Evolutionary conservation across 2,329 filamentous ascomycete genomes (phyloP).

Genomic region (Graphium sp.): DNA sequence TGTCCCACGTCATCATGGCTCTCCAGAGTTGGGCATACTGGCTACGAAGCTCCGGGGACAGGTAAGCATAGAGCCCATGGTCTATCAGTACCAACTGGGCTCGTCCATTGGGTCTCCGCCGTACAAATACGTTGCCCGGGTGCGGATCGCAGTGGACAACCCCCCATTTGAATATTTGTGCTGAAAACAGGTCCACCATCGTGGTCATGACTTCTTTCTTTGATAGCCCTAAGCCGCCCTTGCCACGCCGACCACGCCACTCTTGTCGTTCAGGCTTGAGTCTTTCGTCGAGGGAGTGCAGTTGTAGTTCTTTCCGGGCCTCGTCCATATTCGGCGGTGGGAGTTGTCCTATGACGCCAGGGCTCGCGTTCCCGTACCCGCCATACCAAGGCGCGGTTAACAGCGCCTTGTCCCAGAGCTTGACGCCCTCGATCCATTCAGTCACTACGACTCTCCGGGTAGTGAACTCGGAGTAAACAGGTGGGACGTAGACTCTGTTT

Average conservation of each 20-base stretch:
- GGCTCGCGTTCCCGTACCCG: conserved; percentile 57
- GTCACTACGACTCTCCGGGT: conserved; percentile 78
- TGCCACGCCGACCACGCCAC: conserved; percentile 58
- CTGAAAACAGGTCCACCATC: conserved; percentile 92
- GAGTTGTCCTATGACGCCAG: conserved; percentile 56
- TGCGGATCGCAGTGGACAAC: conserved; percentile 93
- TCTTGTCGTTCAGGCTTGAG: conserved; percentile 67
- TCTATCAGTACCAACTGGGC: conserved; percentile 91
- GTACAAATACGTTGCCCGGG: conserved; percentile 92
- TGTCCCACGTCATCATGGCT: conserved; percentile 84
- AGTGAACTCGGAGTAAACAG: conserved; percentile 67
- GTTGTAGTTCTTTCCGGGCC: conserved; percentile 25
- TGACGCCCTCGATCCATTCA: conserved; percentile 93
- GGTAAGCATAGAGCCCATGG: conserved; percentile 89
- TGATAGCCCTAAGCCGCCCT: conserved; percentile 69
- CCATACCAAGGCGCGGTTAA: conserved; percentile 67
- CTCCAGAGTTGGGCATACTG: conserved; percentile 92
- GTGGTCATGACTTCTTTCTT: conserved; percentile 86
- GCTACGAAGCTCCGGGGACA: conserved; percentile 66
- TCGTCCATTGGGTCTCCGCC: conserved; percentile 63
- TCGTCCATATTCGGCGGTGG: conserved; percentile 27
- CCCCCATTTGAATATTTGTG: conserved; percentile 96
- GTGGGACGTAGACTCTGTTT: conserved; percentile 74
- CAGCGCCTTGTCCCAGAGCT: conserved; percentile 79
- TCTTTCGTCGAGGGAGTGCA: conserved; percentile 35